Base-by-base conservation (phyloP, 345 rosid genomes). In the Populus pruinosa region DNA sequence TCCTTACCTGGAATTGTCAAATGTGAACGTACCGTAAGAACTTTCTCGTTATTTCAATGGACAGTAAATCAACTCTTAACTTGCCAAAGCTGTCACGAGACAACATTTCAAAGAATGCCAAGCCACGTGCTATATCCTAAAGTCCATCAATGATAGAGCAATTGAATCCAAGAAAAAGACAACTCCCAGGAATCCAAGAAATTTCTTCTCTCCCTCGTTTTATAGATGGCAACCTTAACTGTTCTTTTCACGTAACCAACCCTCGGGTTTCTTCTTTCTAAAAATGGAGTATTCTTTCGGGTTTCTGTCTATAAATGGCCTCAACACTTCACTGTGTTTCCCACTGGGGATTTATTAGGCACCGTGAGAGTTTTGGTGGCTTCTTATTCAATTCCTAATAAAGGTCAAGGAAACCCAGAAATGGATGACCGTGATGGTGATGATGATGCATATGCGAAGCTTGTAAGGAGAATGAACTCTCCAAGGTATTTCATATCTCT, bases 391-490 rank as follows among this genome's bases (percentile, higher is more conserved):
- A 23, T 59, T 59, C 9, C 64, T 10, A 10, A 8, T 23, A 25
- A n/a, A 59, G 64, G 10, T 59, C 27, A 59, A 59, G n/a, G 64
- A 59, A 59, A 59, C 64, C 64, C 64, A n/a, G 64, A 23, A 59
- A 59, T 59, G 64, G 64, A 23, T 59, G 29, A 23, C 64, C 64
- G 25, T 59, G 64, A 59, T 3, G 97, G 90, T 75, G 64, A n/a
- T 1, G 97, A 92, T 77, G 98, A 92, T 76, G 95, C 92, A 83
- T 93, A 82, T 73, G 93, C 95, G 41, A 93, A 93, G 91, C 90
- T 93, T 77, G 80, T 93, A 83, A 83, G 97, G 81, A 90, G 98
- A 81, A 91, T 93, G 93, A 92, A 93, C 83, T 95, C 91, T 14
- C 98, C 98, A 64, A 88, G 98, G 95, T 91, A 75, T 41, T 70